Base-by-base conservation (phyloP, 768 basidiomycete genomes). In the Paxillus rubicundulus region DNA sequence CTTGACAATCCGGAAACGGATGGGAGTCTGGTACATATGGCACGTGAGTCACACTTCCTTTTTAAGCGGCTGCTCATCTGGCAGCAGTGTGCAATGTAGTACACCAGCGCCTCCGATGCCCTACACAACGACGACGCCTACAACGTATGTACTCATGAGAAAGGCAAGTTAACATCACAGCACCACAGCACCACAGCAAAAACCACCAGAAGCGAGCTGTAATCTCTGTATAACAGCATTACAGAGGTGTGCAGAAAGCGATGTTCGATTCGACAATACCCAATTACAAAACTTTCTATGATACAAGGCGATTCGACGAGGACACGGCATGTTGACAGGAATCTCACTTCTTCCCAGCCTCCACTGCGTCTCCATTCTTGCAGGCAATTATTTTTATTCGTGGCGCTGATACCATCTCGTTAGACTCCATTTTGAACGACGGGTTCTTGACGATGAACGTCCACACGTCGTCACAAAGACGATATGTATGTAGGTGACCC, bases 371-470 rank as follows among this genome's bases (percentile, higher is more conserved):
- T 32, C 89, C 92, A 64, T 90, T 91, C 81, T 98, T 98, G 77
- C 96, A 98, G 5, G 97, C 96, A 58, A 99, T 94, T 54, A 99
- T 98, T 78, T 98, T 97, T 71, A 97, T 92, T 69, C 89, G 84
- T 27, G 81, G 79, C 5, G 88, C 80, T 37, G 69, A 74, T 52
- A 92, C 83, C 67, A 84, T 74, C 64, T 91, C 86, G 68, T 88
- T 89, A 58, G 85, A 82, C 70, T 99, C 97, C 87, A 98, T 93
- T 74, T 98, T 98, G 74, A 99, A 96, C 14, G 75, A 74, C 9
- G 95, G 88, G 61, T 95, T 86, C 70, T 93, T 91, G 46, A 98
- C 89, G 56, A 96, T 90, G 71, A 98, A 99, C 48, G 96, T 98
- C 97, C 97, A 98, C 44, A 98, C 96, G 65, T 95, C 94, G 73